Conservation (phyloP, 106 monocot species). For the Triglochin maritima region DNA sequence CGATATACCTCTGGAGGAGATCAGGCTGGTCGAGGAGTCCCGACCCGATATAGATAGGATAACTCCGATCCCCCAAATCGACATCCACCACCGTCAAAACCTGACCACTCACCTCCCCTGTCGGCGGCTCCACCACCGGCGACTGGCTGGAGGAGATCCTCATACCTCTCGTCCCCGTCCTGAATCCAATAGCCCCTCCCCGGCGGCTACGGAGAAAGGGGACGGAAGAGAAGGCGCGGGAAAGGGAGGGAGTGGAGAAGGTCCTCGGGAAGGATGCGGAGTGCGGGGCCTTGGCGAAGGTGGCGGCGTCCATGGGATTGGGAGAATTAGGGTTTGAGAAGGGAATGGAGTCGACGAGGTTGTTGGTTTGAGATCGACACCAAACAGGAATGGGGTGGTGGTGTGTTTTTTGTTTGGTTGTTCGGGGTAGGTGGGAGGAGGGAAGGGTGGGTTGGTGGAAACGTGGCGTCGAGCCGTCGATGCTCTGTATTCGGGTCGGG, state of each 20-base stretch:
- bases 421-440: too few species aligned
- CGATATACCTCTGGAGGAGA: constrained; percentile 77
- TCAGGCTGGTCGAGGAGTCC: constrained; percentile 71
- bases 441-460: too few species aligned
- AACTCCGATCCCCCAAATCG: constrained; percentile 83
- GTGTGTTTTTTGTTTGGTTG: too few species aligned
- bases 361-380: too few species aligned
- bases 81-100: constrained; percentile 75
- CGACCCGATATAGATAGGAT: constrained; percentile 88
- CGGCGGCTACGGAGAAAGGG: background rate
- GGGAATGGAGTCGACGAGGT: too few species aligned
- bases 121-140: constrained; percentile 40
- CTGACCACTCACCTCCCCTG: constrained; percentile 22
- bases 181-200: background rate
- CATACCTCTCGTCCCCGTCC: background rate
- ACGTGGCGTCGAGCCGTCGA: too few species aligned
- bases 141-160: constrained; percentile 38
- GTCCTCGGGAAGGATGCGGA: background rate
- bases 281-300: background rate
- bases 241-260: background rate
- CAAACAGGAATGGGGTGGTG: too few species aligned
- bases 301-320: background rate
- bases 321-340: too few species aligned
- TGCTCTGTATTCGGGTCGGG: too few species aligned
- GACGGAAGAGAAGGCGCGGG: background rate